A percentile compares a stretch with the other conserved stretches of the same genome.
Evolutionary conservation across 495 filamentous ascomycete species (phyloP).

Genomic region (Neurospora sp.): DNA sequence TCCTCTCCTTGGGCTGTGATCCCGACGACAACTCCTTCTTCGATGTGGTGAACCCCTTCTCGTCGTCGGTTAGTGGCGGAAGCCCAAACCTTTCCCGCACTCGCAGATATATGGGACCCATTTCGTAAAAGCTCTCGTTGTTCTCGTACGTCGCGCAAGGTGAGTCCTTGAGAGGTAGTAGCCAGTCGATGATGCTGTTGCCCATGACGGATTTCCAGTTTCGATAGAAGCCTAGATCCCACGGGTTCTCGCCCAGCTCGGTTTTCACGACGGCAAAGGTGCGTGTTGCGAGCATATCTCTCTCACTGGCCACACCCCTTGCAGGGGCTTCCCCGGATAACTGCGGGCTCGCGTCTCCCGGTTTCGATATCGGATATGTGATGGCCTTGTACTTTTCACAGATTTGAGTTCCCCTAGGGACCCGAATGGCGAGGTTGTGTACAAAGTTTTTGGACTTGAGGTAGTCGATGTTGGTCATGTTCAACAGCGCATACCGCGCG

Average conservation of each 20-base stretch:
- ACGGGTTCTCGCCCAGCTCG: conserved; percentile 67
- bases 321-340: background rate
- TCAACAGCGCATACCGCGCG: conserved; percentile 54
- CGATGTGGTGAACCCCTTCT: background rate
- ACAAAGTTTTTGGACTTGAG: conserved; percentile 50
- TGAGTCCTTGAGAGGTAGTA: conserved; percentile 57
- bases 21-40: background rate
- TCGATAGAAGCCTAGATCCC: conserved; percentile 52
- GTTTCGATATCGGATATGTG: conserved; percentile 29
- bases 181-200: conserved; percentile 55
- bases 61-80: conserved; percentile 10
- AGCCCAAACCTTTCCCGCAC: conserved; percentile 29
- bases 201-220: conserved; percentile 76
- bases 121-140: conserved; percentile 36
- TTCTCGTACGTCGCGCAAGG: conserved; percentile 47
- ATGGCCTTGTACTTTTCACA: conserved; percentile 30
- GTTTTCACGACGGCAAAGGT: conserved; percentile 71
- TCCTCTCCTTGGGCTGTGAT: conserved; percentile 1
- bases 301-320: background rate
- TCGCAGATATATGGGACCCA: conserved; percentile 32
- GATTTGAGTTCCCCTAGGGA: conserved; percentile 41
- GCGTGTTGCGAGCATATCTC: conserved; percentile 40
- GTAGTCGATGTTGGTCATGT: conserved; percentile 76
- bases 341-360: conserved; percentile 5
- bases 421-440: conserved; percentile 67